Evolutionary conservation across 345 rosid genomes (phyloP).

Genomic region (Brassica incana): DNA sequence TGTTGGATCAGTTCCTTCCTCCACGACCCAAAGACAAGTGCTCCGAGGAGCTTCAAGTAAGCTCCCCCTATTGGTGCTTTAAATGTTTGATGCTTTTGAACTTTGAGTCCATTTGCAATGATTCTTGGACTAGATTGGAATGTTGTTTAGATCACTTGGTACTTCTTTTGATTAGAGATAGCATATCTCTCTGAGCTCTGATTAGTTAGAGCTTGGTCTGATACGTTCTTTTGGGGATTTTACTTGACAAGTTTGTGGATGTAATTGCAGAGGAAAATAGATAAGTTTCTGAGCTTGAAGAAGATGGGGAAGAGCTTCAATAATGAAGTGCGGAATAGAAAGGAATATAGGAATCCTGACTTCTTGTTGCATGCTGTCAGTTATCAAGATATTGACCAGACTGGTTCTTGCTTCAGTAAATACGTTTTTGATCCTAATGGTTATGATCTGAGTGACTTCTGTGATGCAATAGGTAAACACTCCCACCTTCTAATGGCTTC

Average conservation of each 20-base stretch:
- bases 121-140: background rate
- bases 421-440: conserved; percentile 95
- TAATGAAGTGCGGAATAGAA: conserved; percentile 89
- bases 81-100: background rate
- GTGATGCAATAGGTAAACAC: conserved; percentile 70
- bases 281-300: conserved; percentile 77
- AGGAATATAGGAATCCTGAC: conserved; percentile 94
- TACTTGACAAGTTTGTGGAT: conserved; percentile 1
- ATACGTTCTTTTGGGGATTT: background rate
- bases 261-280: conserved; percentile 64
- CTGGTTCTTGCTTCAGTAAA: conserved; percentile 89
- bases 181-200: background rate
- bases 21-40: conserved; percentile 61
- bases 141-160: background rate
- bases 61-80: conserved; percentile 14
- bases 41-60: conserved; percentile 85
- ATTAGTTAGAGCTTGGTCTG: background rate
- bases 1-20: conserved; percentile 72
- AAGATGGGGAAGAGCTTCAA: conserved; percentile 91
- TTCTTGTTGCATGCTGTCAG: conserved; percentile 89
- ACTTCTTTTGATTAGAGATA: background rate
- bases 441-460: conserved; percentile 81
- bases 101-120: background rate
- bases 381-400: conserved; percentile 90
- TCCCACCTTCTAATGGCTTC: conserved; percentile 11